Evolutionary conservation across 331 rosid genomes (phyloP).

Genomic region (Spiraea crenata): DNA sequence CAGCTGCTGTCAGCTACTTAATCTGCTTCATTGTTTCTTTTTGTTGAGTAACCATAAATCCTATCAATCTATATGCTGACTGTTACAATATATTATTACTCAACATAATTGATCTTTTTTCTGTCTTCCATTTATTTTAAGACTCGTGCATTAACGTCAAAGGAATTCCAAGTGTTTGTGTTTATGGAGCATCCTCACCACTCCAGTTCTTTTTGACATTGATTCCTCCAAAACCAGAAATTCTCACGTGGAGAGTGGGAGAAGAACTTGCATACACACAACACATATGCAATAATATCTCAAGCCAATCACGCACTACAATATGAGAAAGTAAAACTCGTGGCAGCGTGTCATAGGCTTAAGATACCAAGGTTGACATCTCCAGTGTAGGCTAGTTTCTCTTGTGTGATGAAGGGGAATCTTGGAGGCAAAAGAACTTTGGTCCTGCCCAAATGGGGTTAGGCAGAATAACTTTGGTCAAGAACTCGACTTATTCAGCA

Average conservation of each 20-base stretch:
- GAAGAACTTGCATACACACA: neutral
- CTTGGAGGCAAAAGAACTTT: neutral
- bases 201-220: neutral
- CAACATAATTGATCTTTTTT: neutral
- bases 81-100: neutral
- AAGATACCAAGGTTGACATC: too few species aligned
- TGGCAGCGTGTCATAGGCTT: too few species aligned
- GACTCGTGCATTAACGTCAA: neutral
- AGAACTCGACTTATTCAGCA: neutral
- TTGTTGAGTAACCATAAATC: neutral
- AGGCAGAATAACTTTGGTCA: neutral
- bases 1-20: conserved; percentile 2
- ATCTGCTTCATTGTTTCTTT: neutral
- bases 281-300: too few species aligned
- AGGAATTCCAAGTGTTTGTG: neutral
- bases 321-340: too few species aligned
- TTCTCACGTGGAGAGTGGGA: neutral
- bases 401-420: too few species aligned
- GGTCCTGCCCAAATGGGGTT: neutral
- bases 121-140: neutral
- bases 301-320: too few species aligned
- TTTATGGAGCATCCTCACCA: neutral
- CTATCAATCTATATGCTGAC: neutral
- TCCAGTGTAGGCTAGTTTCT: too few species aligned
- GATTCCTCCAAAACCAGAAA: neutral